A percentile compares a stretch with the other conserved stretches of the same genome.
These are phyloP conservation scores for Russula sp. DNA, from an alignment of 768 basidiomycete genomes.

Conservation along the genomic window DNA sequence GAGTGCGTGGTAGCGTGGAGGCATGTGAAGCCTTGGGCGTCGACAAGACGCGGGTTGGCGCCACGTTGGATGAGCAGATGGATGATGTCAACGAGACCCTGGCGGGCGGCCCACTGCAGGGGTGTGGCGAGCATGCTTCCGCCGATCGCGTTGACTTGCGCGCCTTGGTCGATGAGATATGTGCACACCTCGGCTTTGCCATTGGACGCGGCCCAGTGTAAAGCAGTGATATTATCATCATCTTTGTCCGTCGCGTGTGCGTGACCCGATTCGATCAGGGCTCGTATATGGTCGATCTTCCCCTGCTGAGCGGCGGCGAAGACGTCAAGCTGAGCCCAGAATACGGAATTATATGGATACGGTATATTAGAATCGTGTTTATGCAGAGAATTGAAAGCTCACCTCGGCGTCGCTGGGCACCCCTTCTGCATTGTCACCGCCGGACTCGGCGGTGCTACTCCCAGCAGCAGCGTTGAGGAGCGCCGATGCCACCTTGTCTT, in stretches of 20 bases:
- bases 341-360: not conserved
- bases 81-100: slow-evolving; percentile 92
- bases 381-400: not conserved
- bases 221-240: slow-evolving; percentile 81
- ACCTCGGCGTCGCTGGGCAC: not conserved
- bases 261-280: slow-evolving; percentile 62
- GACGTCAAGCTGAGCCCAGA: slow-evolving; percentile 46
- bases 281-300: slow-evolving; percentile 55
- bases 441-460: not conserved
- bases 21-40: slow-evolving; percentile 91
- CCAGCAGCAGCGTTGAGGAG: not conserved
- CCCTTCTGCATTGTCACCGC: not conserved
- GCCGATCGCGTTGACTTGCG: slow-evolving; percentile 90
- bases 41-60: slow-evolving; percentile 85
- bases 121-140: slow-evolving; percentile 91
- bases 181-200: slow-evolving; percentile 83
- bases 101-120: slow-evolving; percentile 95
- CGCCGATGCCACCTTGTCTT: not conserved
- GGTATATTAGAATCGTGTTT: not conserved
- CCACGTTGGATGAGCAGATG: slow-evolving; percentile 84
- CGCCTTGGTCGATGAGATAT: slow-evolving; percentile 82
- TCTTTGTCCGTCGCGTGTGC: slow-evolving; percentile 73
- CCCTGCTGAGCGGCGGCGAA: slow-evolving; percentile 85
- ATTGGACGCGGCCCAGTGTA: slow-evolving; percentile 98
- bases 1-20: slow-evolving; percentile 92